phyloP scores from a whole-genome alignment of 495 filamentous ascomycete species.

The Penicillium longicatenatum region DNA sequence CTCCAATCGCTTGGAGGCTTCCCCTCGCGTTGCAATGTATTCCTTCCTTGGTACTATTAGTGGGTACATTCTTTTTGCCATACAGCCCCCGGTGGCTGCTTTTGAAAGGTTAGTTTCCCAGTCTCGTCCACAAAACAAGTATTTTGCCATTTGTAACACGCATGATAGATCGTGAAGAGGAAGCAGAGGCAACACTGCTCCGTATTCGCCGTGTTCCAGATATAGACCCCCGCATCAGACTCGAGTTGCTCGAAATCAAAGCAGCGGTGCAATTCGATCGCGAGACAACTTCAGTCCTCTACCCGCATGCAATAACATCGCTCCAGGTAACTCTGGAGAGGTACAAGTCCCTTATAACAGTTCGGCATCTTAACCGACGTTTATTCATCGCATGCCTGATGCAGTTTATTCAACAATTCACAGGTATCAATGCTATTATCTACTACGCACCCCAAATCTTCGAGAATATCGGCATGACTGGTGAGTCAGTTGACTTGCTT shows the following conservation, averaged over 20 bases:
- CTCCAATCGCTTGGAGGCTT: conserved; percentile 62
- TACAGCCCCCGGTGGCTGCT: conserved; percentile 73
- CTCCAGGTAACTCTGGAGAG: neutral
- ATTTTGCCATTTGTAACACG: neutral
- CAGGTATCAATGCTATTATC: conserved; percentile 44
- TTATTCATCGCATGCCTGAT: conserved; percentile 4
- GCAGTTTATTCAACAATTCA: conserved; percentile 17
- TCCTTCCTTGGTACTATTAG: conserved; percentile 56
- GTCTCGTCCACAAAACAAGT: neutral
- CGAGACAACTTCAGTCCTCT: conserved; percentile 63
- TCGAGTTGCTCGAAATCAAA: conserved; percentile 79
- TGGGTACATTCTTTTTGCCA: conserved; percentile 64
- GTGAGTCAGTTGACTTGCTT: conserved; percentile 56
- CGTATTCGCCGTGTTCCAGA: conserved; percentile 56
- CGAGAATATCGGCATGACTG: conserved; percentile 48
- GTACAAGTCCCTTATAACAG: conserved; percentile 34
- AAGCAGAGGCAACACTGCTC: conserved; percentile 63
- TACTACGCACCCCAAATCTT: conserved; percentile 66
- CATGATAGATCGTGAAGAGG: conserved; percentile 51
- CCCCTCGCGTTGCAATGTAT: conserved; percentile 60
- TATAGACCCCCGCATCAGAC: conserved; percentile 62
- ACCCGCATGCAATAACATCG: conserved; percentile 53
- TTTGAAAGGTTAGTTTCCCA: conserved; percentile 47
- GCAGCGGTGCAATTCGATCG: conserved; percentile 73
- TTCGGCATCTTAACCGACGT: neutral